Base-by-base conservation (phyloP, 768 basidiomycete genomes). In the Panus rudis region DNA sequence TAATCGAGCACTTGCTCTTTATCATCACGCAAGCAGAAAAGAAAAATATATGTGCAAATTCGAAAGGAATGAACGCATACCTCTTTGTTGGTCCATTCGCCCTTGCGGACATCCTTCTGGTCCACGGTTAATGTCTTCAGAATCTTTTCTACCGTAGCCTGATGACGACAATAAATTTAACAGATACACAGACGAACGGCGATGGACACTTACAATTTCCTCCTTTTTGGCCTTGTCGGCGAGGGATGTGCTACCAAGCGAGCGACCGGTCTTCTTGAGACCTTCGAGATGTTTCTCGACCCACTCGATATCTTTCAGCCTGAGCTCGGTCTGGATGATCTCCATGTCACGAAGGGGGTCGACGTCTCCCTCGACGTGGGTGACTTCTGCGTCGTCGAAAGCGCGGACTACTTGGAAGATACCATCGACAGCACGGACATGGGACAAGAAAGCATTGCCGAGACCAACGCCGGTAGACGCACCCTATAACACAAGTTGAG, bases 331-430 rank as follows among this genome's bases (percentile, higher is more conserved):
- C 52, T 84, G 81, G 57, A 99, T 99, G 56, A 97, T 98, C 51
- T 87, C 81, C 93, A 98, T 97, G 66, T 99, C 96, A 46, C 96
- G 84, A 28, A 87, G 50, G 10, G 96, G 96, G 64, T 98, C 75
- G 45, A 99, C 92, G 54, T 98, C 96, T 33, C 96, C 96, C 67
- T 98, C 96, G 49, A 98, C 94, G 64, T 99, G 96, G 53, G 86
- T 98, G 61, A 99, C 92, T 55, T 99, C 96, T n/a, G 92, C 85
- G 57, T 99, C 96, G 58, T 98, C 96, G 61, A 99, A 99, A 4
- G 94, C 92, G 40, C 96, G 88, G 44, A 98, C 82, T 49, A 97
- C 84, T 62, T 98, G 96, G 74, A 98, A 99, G 58, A 99, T 99
- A 56, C 96, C 96, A 60, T 99, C 96, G 48, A 98, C 94, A 8